Percentiles rank a stretch among this genome's conserved stretches.
Evolutionary conservation across 805 yeast genomes (phyloP).

Genomic region (Candida methanosorbosa): DNA sequence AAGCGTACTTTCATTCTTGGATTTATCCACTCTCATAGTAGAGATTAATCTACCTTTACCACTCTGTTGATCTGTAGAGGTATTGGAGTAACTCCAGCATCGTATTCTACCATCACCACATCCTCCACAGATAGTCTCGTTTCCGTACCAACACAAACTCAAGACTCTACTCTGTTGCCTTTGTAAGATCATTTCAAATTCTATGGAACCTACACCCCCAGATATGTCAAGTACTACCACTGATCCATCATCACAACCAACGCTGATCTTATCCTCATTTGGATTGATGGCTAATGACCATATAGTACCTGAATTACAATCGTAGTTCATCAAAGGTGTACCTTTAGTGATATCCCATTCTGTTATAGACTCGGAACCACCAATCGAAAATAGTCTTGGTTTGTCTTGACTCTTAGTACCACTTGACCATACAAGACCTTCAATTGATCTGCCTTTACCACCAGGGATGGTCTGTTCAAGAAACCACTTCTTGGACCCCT

Average conservation of each 20-base stretch:
- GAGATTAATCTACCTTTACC: constrained; percentile 60
- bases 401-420: constrained; percentile 11
- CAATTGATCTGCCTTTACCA: constrained; percentile 76
- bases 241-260: constrained; percentile 94
- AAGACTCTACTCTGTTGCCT: constrained; percentile 79
- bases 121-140: constrained; percentile 72
- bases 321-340: constrained; percentile 63
- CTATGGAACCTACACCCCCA: constrained; percentile 80
- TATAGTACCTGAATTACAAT: constrained; percentile 87
- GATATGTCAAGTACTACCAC: constrained; percentile 78
- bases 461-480: constrained; percentile 72
- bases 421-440: constrained; percentile 77
- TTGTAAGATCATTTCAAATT: constrained; percentile 66
- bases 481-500: constrained; percentile 51
- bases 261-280: constrained; percentile 57
- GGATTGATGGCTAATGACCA: constrained; percentile 78
- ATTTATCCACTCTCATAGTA: constrained; percentile 87
- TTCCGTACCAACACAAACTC: constrained; percentile 66
- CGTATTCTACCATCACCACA: constrained; percentile 92
- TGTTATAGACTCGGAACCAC: constrained; percentile 84
- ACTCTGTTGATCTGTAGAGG: constrained; percentile 18
- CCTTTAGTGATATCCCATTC: constrained; percentile 87
- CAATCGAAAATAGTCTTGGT: constrained; percentile 80
- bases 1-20: constrained; percentile 76
- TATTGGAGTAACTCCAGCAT: constrained; percentile 54